Conservation (phyloP, 148 eudicot species). For the Heliosperma pusillum region DNA sequence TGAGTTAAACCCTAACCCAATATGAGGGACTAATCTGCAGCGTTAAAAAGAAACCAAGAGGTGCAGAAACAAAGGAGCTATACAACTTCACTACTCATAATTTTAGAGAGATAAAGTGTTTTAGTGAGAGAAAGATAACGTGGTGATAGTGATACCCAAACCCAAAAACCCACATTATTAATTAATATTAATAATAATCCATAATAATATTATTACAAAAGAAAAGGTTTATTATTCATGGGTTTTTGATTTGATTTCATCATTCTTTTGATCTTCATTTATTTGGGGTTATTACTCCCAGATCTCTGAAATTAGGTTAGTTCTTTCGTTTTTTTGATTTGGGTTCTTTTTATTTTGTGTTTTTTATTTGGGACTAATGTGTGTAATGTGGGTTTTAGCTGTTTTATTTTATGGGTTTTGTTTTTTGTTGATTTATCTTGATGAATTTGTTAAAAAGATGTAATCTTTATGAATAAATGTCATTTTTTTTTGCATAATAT, state of each 20-base stretch:
- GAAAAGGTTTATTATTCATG: neutral
- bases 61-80: slow-evolving; percentile 11
- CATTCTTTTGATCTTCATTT: neutral
- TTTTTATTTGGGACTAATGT: neutral
- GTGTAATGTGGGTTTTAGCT: neutral
- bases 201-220: neutral
- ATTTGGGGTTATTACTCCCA: neutral
- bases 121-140: neutral
- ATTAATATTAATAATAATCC: no score
- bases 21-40: slow-evolving; percentile 10
- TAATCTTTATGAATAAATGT: neutral
- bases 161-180: neutral
- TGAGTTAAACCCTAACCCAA: slow-evolving; percentile 15
- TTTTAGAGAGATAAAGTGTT: slow-evolving; percentile 1
- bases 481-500: no score
- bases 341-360: neutral
- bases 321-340: neutral
- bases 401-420: neutral
- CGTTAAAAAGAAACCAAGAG: neutral
- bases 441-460: neutral
- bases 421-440: no score
- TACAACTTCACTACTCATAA: neutral
- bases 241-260: neutral
- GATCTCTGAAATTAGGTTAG: neutral
- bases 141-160: no score